Percentiles rank a stretch among this genome's conserved stretches.
These are phyloP conservation scores for Trypanosomatidae sp. DNA, from an alignment of 208 protist genomes.

Conservation along the genomic window DNA sequence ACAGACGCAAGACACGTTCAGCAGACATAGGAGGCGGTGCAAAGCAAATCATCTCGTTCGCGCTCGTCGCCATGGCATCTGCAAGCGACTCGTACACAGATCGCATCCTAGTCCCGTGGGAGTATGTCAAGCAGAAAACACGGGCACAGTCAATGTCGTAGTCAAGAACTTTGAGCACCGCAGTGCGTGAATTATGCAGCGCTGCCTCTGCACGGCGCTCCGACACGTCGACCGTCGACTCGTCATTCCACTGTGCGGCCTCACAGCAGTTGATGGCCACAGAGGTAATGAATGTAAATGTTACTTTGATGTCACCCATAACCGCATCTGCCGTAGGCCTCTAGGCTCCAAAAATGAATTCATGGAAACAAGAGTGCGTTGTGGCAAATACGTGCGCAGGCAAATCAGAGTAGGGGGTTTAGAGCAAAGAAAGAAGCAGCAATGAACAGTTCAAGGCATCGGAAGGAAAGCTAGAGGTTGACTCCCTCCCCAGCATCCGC, in stretches of 20 bases:
- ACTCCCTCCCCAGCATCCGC: not conserved
- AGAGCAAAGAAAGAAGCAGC: no score
- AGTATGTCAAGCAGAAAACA: constrained; percentile 3
- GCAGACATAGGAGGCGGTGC: constrained; percentile 18
- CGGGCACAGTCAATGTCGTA: constrained; percentile 7
- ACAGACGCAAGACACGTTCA: not conserved
- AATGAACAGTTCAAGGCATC: not conserved
- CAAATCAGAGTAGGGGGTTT: not conserved
- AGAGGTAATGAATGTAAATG: constrained; percentile 30
- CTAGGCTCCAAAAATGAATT: no score
- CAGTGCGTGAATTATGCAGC: not conserved
- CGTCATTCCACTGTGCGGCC: not conserved
- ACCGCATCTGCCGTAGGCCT: not conserved
- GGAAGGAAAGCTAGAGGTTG: not conserved
- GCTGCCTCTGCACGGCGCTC: not conserved
- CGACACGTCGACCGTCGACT: not conserved
- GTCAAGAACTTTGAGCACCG: constrained; percentile 15
- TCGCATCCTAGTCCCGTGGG: not conserved
- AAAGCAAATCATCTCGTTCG: constrained; percentile 16
- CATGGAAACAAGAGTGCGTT: not conserved
- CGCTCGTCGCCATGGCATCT: not conserved
- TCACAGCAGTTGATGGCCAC: constrained; percentile 8
- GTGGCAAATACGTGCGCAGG: not conserved
- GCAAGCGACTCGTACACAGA: not conserved
- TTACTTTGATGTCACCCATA: constrained; percentile 18